Evolutionary conservation across 805 yeast species (phyloP).

Genomic region (Diddensiella caesifluorescens): DNA sequence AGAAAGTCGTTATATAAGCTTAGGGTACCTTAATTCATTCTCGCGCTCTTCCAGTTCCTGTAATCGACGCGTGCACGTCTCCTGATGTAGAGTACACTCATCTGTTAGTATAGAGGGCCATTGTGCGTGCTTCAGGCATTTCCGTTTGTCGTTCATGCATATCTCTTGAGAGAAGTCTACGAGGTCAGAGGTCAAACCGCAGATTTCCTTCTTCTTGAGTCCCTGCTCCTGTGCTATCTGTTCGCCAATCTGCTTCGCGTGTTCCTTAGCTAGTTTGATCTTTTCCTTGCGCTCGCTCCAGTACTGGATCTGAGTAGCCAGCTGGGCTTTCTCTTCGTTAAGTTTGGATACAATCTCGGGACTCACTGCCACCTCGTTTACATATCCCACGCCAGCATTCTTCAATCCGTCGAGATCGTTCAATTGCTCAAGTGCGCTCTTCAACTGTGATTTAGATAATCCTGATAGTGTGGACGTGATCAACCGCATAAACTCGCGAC

Average conservation of each 20-base stretch:
- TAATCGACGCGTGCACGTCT: background rate
- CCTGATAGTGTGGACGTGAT: slow-evolving; percentile 13
- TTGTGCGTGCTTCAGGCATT: slow-evolving; percentile 21
- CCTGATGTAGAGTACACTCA: background rate
- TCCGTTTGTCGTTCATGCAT: slow-evolving; percentile 21
- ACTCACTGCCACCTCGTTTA: slow-evolving; percentile 14
- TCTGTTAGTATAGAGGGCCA: slow-evolving; percentile 18
- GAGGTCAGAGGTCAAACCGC: slow-evolving; percentile 22
- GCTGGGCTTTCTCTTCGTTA: background rate
- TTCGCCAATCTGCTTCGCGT: slow-evolving; percentile 20
- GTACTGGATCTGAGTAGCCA: slow-evolving; percentile 8
- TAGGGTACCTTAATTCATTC: slow-evolving; percentile 1
- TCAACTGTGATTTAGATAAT: slow-evolving; percentile 13
- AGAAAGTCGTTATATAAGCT: too few relatives aligned
- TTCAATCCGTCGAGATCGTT: background rate
- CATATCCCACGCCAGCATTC: slow-evolving; percentile 7
- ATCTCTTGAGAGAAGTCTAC: slow-evolving; percentile 8
- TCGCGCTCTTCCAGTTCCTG: background rate
- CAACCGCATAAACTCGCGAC: slow-evolving; percentile 36
- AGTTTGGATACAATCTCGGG: background rate
- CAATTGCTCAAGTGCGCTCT: slow-evolving; percentile 9
- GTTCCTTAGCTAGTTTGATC: slow-evolving; percentile 20
- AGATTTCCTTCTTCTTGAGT: slow-evolving; percentile 23
- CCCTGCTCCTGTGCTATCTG: slow-evolving; percentile 21
- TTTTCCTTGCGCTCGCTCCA: slow-evolving; percentile 13